A percentile compares a stretch with the other conserved stretches of the same genome.
Conservation (phyloP, 2,329 filamentous ascomycete species). For the Hymenoscyphus salicellus region DNA sequence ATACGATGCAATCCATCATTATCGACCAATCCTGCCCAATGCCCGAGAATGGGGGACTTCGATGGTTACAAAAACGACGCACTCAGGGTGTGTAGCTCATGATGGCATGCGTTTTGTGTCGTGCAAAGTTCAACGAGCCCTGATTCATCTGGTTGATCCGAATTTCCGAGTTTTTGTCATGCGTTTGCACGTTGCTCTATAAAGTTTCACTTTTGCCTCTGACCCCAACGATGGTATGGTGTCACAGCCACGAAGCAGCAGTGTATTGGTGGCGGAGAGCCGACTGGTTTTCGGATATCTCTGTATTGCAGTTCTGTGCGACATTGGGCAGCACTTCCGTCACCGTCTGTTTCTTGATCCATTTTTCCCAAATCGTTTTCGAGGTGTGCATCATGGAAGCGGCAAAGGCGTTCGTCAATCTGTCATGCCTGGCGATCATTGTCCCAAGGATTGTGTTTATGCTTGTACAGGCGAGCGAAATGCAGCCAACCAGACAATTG, state of each 20-base stretch:
- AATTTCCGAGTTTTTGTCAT: not conserved
- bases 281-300: constrained; percentile 11
- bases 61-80: not conserved
- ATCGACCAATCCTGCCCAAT: not conserved
- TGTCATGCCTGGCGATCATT: constrained; percentile 11
- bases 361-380: not conserved
- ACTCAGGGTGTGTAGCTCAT: not conserved
- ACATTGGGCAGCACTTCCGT: constrained; percentile 18
- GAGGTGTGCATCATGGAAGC: constrained; percentile 3
- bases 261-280: constrained; percentile 17
- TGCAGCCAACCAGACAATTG: constrained; percentile 18
- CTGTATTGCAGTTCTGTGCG: constrained; percentile 8
- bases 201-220: not conserved
- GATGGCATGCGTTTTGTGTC: not conserved
- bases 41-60: not conserved
- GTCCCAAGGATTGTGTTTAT: constrained; percentile 10
- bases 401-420: constrained; percentile 17
- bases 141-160: not conserved
- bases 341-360: constrained; percentile 1
- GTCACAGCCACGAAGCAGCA: constrained; percentile 23
- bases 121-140: not conserved
- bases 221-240: constrained; percentile 8
- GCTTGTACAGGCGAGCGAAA: constrained; percentile 14
- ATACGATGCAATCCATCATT: not conserved
- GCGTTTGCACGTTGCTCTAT: not conserved